Conservation (phyloP, 1,139 yeast genomes). For the Wickerhamiella pararugosa region DNA sequence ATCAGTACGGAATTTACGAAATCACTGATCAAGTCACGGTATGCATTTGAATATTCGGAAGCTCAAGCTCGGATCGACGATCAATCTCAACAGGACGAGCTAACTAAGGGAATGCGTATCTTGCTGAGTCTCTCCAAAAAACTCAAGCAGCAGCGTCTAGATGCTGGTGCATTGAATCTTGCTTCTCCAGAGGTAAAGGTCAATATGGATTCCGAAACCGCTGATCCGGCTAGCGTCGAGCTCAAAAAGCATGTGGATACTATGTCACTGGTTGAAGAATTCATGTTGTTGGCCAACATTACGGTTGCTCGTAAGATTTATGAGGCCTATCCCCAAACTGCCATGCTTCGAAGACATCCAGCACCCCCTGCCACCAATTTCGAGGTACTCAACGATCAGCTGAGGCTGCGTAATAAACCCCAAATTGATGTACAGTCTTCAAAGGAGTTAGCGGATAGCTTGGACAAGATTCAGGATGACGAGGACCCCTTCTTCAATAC, state of each 20-base stretch:
- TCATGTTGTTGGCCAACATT: conserved; percentile 93
- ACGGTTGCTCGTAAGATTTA: conserved; percentile 87
- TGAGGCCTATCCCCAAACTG: conserved; percentile 92
- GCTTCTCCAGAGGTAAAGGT: conserved; percentile 98
- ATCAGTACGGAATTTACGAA: conserved; percentile 71
- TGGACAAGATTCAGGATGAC: conserved; percentile 74
- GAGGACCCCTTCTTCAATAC: conserved; percentile 87
- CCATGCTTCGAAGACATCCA: conserved; percentile 89
- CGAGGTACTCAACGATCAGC: conserved; percentile 76
- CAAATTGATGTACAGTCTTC: conserved; percentile 71
- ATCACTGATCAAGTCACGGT: conserved; percentile 79
- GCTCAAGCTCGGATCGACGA: conserved; percentile 93
- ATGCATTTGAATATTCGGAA: conserved; percentile 87
- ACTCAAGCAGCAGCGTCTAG: conserved; percentile 70
- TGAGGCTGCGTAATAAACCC: conserved; percentile 64
- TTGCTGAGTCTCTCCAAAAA: conserved; percentile 63
- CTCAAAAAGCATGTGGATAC: conserved; percentile 78
- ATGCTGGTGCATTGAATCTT: conserved; percentile 90
- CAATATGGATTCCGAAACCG: conserved; percentile 91
- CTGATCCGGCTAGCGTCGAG: conserved; percentile 94
- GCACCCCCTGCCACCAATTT: conserved; percentile 92
- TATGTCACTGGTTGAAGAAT: conserved; percentile 92
- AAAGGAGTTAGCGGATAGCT: conserved; percentile 82
- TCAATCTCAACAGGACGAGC: conserved; percentile 54
- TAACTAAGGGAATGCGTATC: conserved; percentile 81